Base-by-base conservation (phyloP, 441 rosid species). In the Adansonia grandidieri region DNA sequence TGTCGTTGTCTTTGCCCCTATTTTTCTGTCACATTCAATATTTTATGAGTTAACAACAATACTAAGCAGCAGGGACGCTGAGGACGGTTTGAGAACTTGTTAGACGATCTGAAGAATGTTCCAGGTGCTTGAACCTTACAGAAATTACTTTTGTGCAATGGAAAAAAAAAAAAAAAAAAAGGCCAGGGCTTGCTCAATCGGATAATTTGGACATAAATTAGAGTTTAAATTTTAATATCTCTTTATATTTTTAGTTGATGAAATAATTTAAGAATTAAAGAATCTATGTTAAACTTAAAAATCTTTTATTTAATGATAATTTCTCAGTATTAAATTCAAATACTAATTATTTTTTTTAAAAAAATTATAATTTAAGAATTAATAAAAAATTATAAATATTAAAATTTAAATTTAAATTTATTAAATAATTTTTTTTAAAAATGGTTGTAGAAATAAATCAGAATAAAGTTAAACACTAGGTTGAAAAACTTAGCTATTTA, bases 401-500 rank as follows among this genome's bases (percentile, higher is more conserved):
- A 37, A 37, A 37, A 37, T 37, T 37, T 0, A 37, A 37, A 37
- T 37, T 37, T 3, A 37, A 37, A 32, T 32, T 32, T 32, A 1
- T 32, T 37, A 37, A 37, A 37, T 37, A 37, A 3, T 0, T 37
- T 42, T 6, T 42, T 6, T 42, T 40, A 40, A 42, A 6, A 6
- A 6, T 42, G 1, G 6, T 42, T 6, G 8, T 42, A 42, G 0
- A 6, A 42, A 42, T 6, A 42, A 42, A 42, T 6, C 6, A 42
- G 8, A 6, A 5, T 42, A 44, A 44, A 44, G 47, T 44, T 44
- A 44, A 44, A 6, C 47, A 6, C 9, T 6, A 44, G 9, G 8
- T 70, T 62, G 50, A 20, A 61, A 79, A 67, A 45, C 19, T 14
- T 11, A 40, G 54, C 75, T 15, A 19, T 37, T 19, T 67, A 40